Percentiles rank a stretch among this genome's conserved stretches.
Evolutionary conservation across 2,329 filamentous ascomycete genomes (phyloP).

Genomic region (Macrophomina phaseolina): DNA sequence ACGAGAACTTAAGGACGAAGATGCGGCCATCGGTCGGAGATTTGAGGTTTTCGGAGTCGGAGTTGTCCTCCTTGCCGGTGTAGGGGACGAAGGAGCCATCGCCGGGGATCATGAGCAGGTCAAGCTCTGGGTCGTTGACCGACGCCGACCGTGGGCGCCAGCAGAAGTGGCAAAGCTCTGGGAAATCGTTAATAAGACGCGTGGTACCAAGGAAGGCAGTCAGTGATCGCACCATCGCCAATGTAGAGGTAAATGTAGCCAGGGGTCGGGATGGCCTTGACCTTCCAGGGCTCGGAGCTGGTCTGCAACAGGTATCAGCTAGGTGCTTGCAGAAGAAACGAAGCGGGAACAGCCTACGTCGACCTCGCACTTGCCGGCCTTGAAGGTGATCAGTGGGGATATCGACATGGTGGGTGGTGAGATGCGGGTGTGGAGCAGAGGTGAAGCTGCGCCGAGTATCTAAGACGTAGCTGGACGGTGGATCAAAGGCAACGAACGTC

Average conservation of each 20-base stretch:
- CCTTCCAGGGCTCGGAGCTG: conserved; percentile 68
- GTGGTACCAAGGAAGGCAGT: no score
- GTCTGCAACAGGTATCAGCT: conserved; percentile 21
- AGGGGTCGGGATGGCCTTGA: conserved; percentile 72
- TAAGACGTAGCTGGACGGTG: conserved; percentile 12
- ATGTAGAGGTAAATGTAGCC: conserved; percentile 93
- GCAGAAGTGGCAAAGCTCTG: conserved; percentile 93
- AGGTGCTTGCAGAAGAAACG: neutral
- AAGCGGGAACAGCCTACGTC: conserved; percentile 63
- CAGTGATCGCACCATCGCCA: conserved; percentile 73
- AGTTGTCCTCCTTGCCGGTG: conserved; percentile 56
- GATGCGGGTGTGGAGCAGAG: conserved; percentile 13
- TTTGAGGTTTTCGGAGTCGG: conserved; percentile 65
- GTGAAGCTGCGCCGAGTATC: conserved; percentile 23
- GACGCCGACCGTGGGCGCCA: conserved; percentile 82
- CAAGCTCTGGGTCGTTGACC: conserved; percentile 76
- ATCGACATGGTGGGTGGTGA: conserved; percentile 69
- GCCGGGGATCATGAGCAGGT: conserved; percentile 90
- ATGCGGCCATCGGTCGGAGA: conserved; percentile 80
- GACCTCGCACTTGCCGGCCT: conserved; percentile 86
- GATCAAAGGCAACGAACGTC: conserved; percentile 29
- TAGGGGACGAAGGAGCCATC: conserved; percentile 90
- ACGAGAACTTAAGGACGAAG: conserved; percentile 91
- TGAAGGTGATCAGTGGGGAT: conserved; percentile 89
- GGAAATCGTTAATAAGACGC: conserved; percentile 24